These are phyloP conservation scores for Phoma sp. DNA, from an alignment of 2,329 filamentous ascomycete genomes.

Conservation along the genomic window DNA sequence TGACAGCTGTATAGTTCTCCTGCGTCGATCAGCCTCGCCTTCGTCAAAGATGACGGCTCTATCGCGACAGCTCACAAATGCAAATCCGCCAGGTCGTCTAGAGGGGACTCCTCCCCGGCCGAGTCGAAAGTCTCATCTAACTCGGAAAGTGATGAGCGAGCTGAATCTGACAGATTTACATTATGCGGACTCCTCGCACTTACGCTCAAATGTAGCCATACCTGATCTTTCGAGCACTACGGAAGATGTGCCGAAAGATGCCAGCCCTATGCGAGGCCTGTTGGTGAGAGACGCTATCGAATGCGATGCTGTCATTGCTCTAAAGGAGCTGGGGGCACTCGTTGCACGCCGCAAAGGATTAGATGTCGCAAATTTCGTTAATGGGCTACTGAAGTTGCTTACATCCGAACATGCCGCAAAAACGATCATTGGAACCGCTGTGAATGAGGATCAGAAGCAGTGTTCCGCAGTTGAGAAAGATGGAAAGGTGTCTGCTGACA, in stretches of 20 bases:
- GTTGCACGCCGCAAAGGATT: slow-evolving; percentile 49
- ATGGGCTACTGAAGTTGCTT: slow-evolving; percentile 46
- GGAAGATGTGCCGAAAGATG: slow-evolving; percentile 43
- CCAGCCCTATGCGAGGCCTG: slow-evolving; percentile 2
- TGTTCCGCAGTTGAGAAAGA: neutral
- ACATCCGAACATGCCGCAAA: neutral
- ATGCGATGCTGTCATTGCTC: slow-evolving; percentile 40
- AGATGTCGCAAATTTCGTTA: slow-evolving; percentile 39
- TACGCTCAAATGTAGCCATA: slow-evolving; percentile 20
- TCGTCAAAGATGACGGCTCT: slow-evolving; percentile 50
- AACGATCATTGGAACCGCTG: neutral
- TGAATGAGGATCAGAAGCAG: neutral
- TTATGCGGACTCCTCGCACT: slow-evolving; percentile 2
- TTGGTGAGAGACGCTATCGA: slow-evolving; percentile 27
- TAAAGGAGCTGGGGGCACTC: slow-evolving; percentile 44
- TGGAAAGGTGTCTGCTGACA: neutral
- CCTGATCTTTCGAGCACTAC: slow-evolving; percentile 47
- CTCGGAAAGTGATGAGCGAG: slow-evolving; percentile 42
- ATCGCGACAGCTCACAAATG: slow-evolving; percentile 48
- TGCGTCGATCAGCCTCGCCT: slow-evolving; percentile 45
- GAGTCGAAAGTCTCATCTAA: slow-evolving; percentile 23
- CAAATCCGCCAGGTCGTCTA: slow-evolving; percentile 33
- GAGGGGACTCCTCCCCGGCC: slow-evolving; percentile 43
- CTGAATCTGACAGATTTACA: slow-evolving; percentile 30
- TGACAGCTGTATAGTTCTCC: slow-evolving; percentile 24